A percentile compares a stretch with the other conserved stretches of the same genome.
phyloP scores from a whole-genome alignment of 1,139 yeast genomes.

The Saccharomyces hybrid region DNA sequence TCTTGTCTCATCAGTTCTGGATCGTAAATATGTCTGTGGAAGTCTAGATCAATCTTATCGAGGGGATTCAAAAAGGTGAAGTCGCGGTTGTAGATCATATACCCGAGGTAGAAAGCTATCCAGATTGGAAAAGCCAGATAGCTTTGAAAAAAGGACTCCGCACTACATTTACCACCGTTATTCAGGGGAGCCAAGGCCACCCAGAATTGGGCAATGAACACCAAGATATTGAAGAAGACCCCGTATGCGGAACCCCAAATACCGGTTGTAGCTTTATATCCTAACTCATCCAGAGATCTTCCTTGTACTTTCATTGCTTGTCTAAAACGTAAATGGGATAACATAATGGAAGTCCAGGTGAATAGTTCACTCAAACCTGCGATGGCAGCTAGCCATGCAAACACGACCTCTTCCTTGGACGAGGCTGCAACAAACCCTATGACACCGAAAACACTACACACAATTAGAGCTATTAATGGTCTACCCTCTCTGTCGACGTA shows the following conservation, averaged over 20 bases:
- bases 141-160: slow-evolving; percentile 45
- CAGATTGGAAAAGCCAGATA: slow-evolving; percentile 55
- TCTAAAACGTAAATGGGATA: slow-evolving; percentile 73
- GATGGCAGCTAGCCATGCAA: slow-evolving; percentile 72
- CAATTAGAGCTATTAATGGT: slow-evolving; percentile 45
- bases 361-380: slow-evolving; percentile 78
- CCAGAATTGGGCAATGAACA: slow-evolving; percentile 55
- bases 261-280: slow-evolving; percentile 64
- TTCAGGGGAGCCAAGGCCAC: slow-evolving; percentile 19
- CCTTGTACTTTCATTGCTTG: slow-evolving; percentile 59
- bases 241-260: slow-evolving; percentile 63
- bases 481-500: slow-evolving; percentile 52
- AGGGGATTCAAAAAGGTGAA: slow-evolving; percentile 43
- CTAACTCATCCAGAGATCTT: slow-evolving; percentile 54
- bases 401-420: slow-evolving; percentile 52
- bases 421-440: slow-evolving; percentile 47
- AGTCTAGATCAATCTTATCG: slow-evolving; percentile 49
- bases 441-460: slow-evolving; percentile 43
- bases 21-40: slow-evolving; percentile 63
- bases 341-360: slow-evolving; percentile 75
- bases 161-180: slow-evolving; percentile 31
- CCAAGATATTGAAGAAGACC: slow-evolving; percentile 47
- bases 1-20: slow-evolving; percentile 60
- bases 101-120: slow-evolving; percentile 42
- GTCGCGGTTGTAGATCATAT: slow-evolving; percentile 47